Evolutionary conservation across 2,329 filamentous ascomycete species (phyloP).

Genomic region (Madurella mycetomatis): DNA sequence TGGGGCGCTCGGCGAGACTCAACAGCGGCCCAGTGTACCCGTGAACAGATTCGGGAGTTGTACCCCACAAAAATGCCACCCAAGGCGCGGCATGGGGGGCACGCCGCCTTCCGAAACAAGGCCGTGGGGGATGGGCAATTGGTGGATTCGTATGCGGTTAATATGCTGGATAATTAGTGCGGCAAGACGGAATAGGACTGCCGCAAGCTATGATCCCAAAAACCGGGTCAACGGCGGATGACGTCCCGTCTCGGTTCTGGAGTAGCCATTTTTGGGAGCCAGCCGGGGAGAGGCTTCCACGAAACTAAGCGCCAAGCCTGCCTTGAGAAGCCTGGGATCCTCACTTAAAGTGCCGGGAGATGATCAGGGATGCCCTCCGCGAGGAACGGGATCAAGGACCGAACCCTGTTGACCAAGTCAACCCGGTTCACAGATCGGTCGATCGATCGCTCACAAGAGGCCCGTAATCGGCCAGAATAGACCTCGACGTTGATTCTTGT

Average conservation of each 20-base stretch:
- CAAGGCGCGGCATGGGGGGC: constrained; percentile 14
- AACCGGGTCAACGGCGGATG: constrained; percentile 19
- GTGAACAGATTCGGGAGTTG: constrained; percentile 13
- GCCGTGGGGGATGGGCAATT: constrained; percentile 9
- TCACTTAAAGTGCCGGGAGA: too few species aligned
- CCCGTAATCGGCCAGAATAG: neutral
- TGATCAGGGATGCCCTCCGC: too few species aligned
- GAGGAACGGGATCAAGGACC: neutral
- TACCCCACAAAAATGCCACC: constrained; percentile 18
- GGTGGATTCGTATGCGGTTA: constrained; percentile 19
- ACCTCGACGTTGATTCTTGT: neutral
- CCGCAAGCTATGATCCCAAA: constrained; percentile 16
- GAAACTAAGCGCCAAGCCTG: too few species aligned
- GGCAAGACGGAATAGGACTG: constrained; percentile 20
- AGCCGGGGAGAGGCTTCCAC: neutral
- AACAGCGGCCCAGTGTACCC: constrained; percentile 15
- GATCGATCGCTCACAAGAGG: too few species aligned
- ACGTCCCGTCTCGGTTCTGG: constrained; percentile 18
- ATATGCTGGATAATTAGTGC: constrained; percentile 19
- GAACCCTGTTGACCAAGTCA: neutral
- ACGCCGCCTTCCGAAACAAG: constrained; percentile 16
- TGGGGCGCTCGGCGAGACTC: constrained; percentile 4
- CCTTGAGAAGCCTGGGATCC: too few species aligned
- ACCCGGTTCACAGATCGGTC: neutral
- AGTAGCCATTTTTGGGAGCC: neutral